Base-by-base conservation (phyloP, 2,329 filamentous ascomycete genomes). In the Cladophialophora chaetospira region DNA sequence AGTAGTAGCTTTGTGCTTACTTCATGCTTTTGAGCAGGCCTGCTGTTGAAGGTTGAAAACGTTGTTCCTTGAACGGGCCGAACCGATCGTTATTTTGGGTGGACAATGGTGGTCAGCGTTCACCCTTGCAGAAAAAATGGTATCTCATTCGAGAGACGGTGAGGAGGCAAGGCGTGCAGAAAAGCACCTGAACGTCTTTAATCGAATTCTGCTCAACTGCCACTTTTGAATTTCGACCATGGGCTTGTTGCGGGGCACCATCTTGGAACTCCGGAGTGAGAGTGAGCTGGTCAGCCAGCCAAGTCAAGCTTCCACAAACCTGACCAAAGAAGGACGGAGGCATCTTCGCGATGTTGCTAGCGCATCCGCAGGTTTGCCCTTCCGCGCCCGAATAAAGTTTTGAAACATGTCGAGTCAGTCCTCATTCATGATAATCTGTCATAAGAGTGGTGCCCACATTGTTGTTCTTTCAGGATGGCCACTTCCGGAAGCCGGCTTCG, bases 401-500 rank as follows among this genome's bases (percentile, higher is more conserved):
- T 29, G 36, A 29, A 40, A 51, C 35, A 35, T 51, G 48, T 51
- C 48, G 40, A 51, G 48, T 51, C 48, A 8, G n/a, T 15, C 25
- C 15, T 15, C 17, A 21, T n/a, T 23, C 48, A 28, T 25, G 13
- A 19, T 29, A 21, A 51, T 42, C 19, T 29, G 48, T 40, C 33
- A 19, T 28, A 10, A 3, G 35, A 42, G 21, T n/a, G 48, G 23
- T 28, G 36, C 36, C 46, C 31, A 49, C 31, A 49, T 23, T 17
- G 35, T 40, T 35, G 48, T 35, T 51, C 40, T 11, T 3, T n/a
- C 13, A 31, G 48, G 48, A 28, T 17, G 35, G 35, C 19, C n/a
- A 31, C 33, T 38, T 19, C 13, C 42, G 25, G 36, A 40, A 35
- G 23, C 17, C 33, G 48, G 35, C 10, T 15, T 23, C 10, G 46